These are phyloP conservation scores for Colletotrichum sp. DNA, from an alignment of 2,329 filamentous ascomycete species.

Conservation along the genomic window DNA sequence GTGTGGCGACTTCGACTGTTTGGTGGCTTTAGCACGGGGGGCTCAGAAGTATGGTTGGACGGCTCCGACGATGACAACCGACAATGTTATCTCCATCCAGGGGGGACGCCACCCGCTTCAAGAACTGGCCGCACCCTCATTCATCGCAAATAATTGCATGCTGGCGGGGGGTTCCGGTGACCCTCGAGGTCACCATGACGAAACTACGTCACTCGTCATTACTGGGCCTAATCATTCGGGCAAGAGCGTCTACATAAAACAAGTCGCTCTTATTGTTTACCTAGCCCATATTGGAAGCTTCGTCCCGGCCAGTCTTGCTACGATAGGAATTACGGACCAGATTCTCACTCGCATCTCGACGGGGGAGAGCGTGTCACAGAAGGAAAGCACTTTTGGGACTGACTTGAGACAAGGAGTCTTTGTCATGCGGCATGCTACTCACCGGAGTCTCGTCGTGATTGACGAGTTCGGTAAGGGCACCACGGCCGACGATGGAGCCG, in stretches of 20 bases:
- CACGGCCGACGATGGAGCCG: constrained; percentile 61
- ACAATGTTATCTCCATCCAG: constrained; percentile 75
- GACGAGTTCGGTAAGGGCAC: constrained; percentile 87
- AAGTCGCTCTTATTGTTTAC: constrained; percentile 88
- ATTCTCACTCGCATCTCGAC: constrained; percentile 88
- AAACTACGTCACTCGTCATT: constrained; percentile 71
- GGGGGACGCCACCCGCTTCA: constrained; percentile 88
- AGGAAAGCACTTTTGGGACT: constrained; percentile 71
- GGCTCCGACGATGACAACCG: constrained; percentile 70
- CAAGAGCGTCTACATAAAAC: constrained; percentile 95
- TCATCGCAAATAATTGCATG: constrained; percentile 82
- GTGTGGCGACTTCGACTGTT: constrained; percentile 85
- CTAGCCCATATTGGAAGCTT: constrained; percentile 93
- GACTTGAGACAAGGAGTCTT: constrained; percentile 88
- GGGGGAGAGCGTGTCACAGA: constrained; percentile 63
- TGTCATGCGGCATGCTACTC: constrained; percentile 75
- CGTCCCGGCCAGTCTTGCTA: constrained; percentile 79
- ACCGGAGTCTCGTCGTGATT: constrained; percentile 81
- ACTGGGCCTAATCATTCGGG: constrained; percentile 97
- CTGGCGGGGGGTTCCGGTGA: constrained; percentile 64
- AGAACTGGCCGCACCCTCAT: constrained; percentile 80
- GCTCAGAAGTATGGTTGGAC: constrained; percentile 76
- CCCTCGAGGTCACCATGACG: constrained; percentile 21
- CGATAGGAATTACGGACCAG: constrained; percentile 88
- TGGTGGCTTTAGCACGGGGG: constrained; percentile 80